These are phyloP conservation scores for Aegilops umbellulata DNA, from an alignment of 176 grass and related monocot species.

Conservation along the genomic window DNA sequence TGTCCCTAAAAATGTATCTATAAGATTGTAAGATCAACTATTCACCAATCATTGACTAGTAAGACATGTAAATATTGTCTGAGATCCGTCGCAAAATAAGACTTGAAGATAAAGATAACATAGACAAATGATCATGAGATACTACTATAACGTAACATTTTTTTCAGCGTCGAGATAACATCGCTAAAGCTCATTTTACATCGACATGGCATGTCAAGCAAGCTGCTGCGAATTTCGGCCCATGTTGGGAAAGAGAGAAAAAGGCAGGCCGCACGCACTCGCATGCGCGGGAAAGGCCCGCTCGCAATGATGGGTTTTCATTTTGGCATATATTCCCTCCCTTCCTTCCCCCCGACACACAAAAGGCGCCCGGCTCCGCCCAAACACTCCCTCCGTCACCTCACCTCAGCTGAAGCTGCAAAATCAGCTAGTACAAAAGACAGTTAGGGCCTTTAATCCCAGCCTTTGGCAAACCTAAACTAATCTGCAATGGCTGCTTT, in stretches of 20 bases:
- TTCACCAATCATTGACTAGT: too few relatives aligned
- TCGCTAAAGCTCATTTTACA: not conserved
- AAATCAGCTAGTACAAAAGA: conserved; percentile 28
- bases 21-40: too few relatives aligned
- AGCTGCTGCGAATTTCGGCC: conserved; percentile 21
- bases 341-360: not conserved
- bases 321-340: conserved; percentile 64
- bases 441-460: conserved; percentile 50
- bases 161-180: not conserved
- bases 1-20: too few relatives aligned
- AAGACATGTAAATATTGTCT: too few relatives aligned
- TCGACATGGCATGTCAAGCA: conserved; percentile 8
- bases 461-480: conserved; percentile 39
- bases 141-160: not conserved
- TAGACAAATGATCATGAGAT: too few relatives aligned
- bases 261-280: conserved; percentile 29
- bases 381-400: not conserved
- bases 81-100: too few relatives aligned
- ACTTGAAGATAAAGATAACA: too few relatives aligned
- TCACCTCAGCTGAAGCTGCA: not conserved
- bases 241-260: conserved; percentile 25
- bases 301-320: conserved; percentile 43
- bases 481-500: conserved; percentile 27
- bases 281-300: conserved; percentile 45
- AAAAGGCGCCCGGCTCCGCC: conserved; percentile 28